Base-by-base conservation (phyloP, 768 basidiomycete species). In the Mycena filopes region DNA sequence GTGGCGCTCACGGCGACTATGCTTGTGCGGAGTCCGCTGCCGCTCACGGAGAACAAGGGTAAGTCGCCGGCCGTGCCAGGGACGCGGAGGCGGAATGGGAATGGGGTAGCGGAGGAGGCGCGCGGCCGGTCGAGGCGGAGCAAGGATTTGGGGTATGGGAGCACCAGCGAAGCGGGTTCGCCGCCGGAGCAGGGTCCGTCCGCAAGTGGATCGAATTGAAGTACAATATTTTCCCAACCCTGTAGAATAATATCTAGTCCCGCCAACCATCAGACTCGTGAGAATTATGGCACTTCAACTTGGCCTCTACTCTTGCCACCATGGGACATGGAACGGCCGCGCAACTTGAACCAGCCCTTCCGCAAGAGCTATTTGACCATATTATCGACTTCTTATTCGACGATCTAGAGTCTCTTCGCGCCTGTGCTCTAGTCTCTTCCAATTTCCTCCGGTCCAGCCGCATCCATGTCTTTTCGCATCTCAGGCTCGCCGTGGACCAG, bases 41-140 rank as follows among this genome's bases (percentile, higher is more conserved):
- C 84, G 10, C 76, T 80, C 9, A 49, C 70, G 26, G 59, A 64
- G 26, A 45, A 45, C 18, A 67, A 69, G 68, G 63, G 48, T 33
- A 67, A 68, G 62, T 67, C 70, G 69, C 65, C 56, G 11, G 36
- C 36, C 65, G 62, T 43, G 28, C 43, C 55, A 61, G 55, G 38
- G 56, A 54, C 48, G 28, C 70, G 62, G 68, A 60, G 13, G 33
- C 70, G 62, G 68, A 59, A 18, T 61, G 60, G 61, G 50, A 58
- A 51, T 47, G 70, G 47, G 29, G 63, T 60, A 29, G 68, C 64
- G 48, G 79, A 79, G 38, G 72, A 73, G 25, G 80, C 79, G 67
- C 74, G 86, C 50, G 86, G 86, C 7, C 69, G 86, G 58, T 84
- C 84, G 42, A 71, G 83, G 43, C 75, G 74, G 12, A 82, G 82